These are phyloP conservation scores for Chrysoporthe cubensis DNA, from an alignment of 2,329 filamentous ascomycete genomes.

Conservation along the genomic window DNA sequence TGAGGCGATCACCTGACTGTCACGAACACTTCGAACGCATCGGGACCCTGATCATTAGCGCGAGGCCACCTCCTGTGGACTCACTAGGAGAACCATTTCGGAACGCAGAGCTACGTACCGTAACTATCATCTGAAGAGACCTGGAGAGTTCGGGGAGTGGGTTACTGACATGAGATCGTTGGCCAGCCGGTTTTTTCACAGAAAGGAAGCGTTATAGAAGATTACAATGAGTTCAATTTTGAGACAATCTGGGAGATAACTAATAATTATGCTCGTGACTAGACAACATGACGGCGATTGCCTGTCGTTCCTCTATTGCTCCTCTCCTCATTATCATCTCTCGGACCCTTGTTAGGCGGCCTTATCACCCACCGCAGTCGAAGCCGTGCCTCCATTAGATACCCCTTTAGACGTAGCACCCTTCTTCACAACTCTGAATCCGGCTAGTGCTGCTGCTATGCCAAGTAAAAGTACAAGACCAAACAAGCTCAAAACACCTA, in stretches of 20 bases:
- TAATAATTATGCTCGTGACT: background rate
- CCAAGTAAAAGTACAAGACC: conserved; percentile 20
- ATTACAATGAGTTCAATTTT: background rate
- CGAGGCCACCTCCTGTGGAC: conserved; percentile 4
- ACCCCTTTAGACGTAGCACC: background rate
- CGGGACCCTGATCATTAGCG: background rate
- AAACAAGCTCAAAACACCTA: conserved; percentile 22
- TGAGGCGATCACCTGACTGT: background rate
- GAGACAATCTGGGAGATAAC: background rate
- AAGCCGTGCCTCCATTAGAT: background rate
- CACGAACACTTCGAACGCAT: background rate
- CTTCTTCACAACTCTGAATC: conserved; percentile 21
- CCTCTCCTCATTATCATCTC: background rate
- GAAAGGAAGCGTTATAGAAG: background rate
- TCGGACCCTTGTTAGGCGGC: conserved; percentile 16
- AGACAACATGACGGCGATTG: background rate
- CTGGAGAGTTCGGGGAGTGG: background rate
- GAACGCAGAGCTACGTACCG: background rate
- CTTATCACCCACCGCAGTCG: conserved; percentile 16
- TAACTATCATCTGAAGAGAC: background rate
- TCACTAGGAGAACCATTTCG: background rate
- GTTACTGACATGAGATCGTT: background rate
- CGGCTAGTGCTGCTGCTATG: conserved; percentile 20
- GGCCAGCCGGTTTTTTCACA: background rate
- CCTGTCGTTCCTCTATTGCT: background rate